phyloP scores from a whole-genome alignment of 78 protist species.

The Dictyostelium purpureum region DNA sequence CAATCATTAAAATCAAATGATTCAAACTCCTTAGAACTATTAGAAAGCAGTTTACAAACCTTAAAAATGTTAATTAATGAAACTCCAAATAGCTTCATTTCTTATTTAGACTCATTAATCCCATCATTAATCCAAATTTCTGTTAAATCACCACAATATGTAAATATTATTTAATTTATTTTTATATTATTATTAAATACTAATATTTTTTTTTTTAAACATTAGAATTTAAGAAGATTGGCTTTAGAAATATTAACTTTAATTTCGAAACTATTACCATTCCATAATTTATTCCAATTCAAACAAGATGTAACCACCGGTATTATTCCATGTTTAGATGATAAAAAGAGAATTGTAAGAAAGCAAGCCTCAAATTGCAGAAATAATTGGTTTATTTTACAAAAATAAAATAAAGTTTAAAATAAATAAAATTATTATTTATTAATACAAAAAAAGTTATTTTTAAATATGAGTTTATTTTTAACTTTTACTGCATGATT shows the following conservation, averaged over 20 bases:
- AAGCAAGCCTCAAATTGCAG: conserved; percentile 67
- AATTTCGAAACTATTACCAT: not conserved
- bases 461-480: too few relatives aligned
- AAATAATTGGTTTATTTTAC: conserved; percentile 71
- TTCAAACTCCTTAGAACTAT: conserved; percentile 7
- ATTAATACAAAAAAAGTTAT: too few relatives aligned
- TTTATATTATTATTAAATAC: not conserved
- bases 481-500: too few relatives aligned
- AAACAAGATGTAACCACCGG: conserved; percentile 31
- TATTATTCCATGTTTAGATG: conserved; percentile 45
- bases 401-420: not conserved
- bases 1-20: conserved; percentile 26
- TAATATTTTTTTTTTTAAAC: not conserved
- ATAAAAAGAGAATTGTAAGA: conserved; percentile 73
- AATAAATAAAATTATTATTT: too few relatives aligned
- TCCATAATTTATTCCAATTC: conserved; percentile 32
- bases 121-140: conserved; percentile 39
- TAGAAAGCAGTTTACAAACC: conserved; percentile 53
- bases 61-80: conserved; percentile 52
- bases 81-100: conserved; percentile 9
- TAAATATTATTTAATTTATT: too few relatives aligned
- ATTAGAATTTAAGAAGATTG: conserved; percentile 12
- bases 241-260: conserved; percentile 32
- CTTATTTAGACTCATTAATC: conserved; percentile 24
- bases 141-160: not conserved